Evolutionary conservation across 1,284 basidiomycete species (phyloP).

Genomic region (Ceratorhiza oryzae-sativae): DNA sequence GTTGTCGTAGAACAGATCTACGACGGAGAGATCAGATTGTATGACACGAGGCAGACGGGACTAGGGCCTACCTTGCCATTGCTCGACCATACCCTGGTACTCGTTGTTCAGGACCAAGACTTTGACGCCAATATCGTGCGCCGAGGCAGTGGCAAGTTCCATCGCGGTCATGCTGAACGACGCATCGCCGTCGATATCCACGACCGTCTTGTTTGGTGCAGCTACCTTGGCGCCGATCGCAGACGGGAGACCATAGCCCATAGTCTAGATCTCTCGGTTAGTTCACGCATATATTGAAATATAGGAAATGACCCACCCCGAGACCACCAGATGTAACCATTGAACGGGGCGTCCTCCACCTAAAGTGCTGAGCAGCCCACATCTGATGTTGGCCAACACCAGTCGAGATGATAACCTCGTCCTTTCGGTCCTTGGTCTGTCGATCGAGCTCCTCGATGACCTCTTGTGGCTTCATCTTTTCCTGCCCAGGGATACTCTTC

Average conservation of each 20-base stretch:
- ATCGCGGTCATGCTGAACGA: slow-evolving; percentile 99
- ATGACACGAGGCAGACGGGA: neutral
- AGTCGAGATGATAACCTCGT: slow-evolving; percentile 87
- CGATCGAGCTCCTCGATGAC: slow-evolving; percentile 91
- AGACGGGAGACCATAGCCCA: slow-evolving; percentile 96
- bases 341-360: slow-evolving; percentile 86
- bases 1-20: slow-evolving; percentile 93
- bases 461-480: slow-evolving; percentile 93
- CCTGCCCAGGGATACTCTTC: slow-evolving; percentile 65
- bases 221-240: slow-evolving; percentile 98
- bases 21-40: neutral
- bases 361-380: slow-evolving; percentile 97
- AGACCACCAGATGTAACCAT: slow-evolving; percentile 98
- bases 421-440: slow-evolving; percentile 78
- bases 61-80: slow-evolving; percentile 85
- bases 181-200: slow-evolving; percentile 97
- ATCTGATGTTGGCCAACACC: slow-evolving; percentile 99
- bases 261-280: slow-evolving; percentile 65
- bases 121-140: slow-evolving; percentile 94
- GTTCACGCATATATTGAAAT: slow-evolving; percentile 2
- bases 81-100: slow-evolving; percentile 98
- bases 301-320: slow-evolving; percentile 65
- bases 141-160: slow-evolving; percentile 94
- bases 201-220: slow-evolving; percentile 89
- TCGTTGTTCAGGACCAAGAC: slow-evolving; percentile 90